These are phyloP conservation scores for Thraustochytrium aureum DNA, from an alignment of 352 stramenopile species.

Conservation along the genomic window DNA sequence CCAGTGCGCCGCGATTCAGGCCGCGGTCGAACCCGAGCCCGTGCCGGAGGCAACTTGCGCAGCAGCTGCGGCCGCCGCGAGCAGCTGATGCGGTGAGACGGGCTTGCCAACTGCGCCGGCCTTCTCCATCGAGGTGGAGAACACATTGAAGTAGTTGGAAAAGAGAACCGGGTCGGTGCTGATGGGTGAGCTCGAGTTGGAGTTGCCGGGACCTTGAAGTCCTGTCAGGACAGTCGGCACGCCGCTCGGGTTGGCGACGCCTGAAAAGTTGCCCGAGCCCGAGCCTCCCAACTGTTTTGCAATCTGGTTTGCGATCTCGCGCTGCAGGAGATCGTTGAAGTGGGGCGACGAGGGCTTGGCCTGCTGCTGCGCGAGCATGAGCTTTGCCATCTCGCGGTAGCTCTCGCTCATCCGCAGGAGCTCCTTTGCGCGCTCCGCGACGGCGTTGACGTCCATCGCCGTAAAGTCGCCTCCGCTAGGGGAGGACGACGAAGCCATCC, in stretches of 20 bases:
- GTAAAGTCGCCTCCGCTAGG: too few species aligned
- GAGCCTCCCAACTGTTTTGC: constrained; percentile 21
- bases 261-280: neutral
- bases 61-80: constrained; percentile 21
- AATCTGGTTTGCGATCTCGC: constrained; percentile 48
- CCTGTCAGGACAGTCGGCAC: neutral
- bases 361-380: constrained; percentile 9
- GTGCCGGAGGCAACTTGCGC: too few species aligned
- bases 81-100: constrained; percentile 27
- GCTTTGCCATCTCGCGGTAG: constrained; percentile 47
- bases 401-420: constrained; percentile 39
- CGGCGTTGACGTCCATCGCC: constrained; percentile 19
- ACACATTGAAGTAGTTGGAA: constrained; percentile 31
- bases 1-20: too few species aligned
- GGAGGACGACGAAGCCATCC: too few species aligned
- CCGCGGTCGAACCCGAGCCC: too few species aligned
- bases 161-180: constrained; percentile 37
- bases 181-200: constrained; percentile 6
- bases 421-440: constrained; percentile 46
- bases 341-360: constrained; percentile 7
- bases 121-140: neutral
- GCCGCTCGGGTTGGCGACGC: neutral
- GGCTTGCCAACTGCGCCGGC: neutral
- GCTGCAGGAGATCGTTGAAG: constrained; percentile 48
- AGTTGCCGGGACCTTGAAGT: neutral